These are phyloP conservation scores for Mallotus nudiflorus DNA, from an alignment of 345 rosid genomes.

Conservation along the genomic window DNA sequence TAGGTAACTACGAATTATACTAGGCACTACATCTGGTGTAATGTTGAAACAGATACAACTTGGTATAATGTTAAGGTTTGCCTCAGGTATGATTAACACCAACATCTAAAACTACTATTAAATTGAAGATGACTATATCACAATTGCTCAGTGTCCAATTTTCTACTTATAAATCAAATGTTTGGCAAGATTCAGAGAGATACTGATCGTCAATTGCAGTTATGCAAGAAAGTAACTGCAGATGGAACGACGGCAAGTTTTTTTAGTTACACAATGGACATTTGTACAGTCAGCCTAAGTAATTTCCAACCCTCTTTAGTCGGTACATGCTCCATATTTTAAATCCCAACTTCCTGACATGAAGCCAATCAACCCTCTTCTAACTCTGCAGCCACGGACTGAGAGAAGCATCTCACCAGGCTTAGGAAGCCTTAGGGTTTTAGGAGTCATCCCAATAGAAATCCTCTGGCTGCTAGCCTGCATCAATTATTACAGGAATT, in stretches of 20 bases:
- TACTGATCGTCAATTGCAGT: background rate
- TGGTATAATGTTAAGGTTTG: too few relatives aligned
- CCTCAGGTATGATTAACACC: too few relatives aligned
- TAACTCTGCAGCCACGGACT: slow-evolving; percentile 70
- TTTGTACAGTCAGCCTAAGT: background rate
- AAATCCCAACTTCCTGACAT: background rate
- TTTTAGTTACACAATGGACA: background rate
- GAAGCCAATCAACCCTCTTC: slow-evolving; percentile 48
- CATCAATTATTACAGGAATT: slow-evolving; percentile 20
- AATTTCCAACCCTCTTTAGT: background rate
- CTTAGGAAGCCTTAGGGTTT: slow-evolving; percentile 73
- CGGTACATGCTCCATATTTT: background rate
- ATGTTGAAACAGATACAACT: too few relatives aligned
- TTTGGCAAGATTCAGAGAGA: too few relatives aligned
- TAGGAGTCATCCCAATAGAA: slow-evolving; percentile 91
- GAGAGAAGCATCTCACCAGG: slow-evolving; percentile 91
- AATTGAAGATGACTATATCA: too few relatives aligned
- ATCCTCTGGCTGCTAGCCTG: slow-evolving; percentile 75
- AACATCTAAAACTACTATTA: too few relatives aligned
- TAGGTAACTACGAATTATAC: too few relatives aligned
- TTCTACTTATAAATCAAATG: too few relatives aligned
- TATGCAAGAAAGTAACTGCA: background rate
- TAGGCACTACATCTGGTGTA: too few relatives aligned
- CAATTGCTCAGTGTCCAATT: too few relatives aligned
- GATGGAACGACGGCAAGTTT: too few relatives aligned